Evolutionary conservation across 345 rosid species (phyloP).

Genomic region (Nasturtium officinale): DNA sequence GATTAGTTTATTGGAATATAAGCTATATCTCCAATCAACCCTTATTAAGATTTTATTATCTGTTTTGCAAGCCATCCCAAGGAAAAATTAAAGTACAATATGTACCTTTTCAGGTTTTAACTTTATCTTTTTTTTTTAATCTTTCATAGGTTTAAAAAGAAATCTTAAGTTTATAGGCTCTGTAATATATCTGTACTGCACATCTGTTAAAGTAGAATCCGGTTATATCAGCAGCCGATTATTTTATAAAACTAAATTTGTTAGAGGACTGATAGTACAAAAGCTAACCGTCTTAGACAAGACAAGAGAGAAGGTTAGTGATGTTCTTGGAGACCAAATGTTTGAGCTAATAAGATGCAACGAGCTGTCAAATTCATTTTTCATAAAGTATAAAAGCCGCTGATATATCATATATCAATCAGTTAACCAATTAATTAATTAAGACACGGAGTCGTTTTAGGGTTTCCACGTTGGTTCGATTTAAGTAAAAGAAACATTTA

Average conservation of each 20-base stretch:
- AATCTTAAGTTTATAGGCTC: not conserved
- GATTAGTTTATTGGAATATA: conserved; percentile 28
- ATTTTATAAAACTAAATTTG: not conserved
- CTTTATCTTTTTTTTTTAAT: not conserved
- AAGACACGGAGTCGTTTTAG: conserved; percentile 31
- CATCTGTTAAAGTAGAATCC: not conserved
- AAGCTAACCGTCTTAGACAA: not conserved
- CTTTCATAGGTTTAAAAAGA: not conserved
- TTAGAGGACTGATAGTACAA: not conserved
- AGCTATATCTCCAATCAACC: conserved; percentile 34
- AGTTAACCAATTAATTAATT: conserved; percentile 14
- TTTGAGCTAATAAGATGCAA: conserved; percentile 34
- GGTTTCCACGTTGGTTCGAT: conserved; percentile 36
- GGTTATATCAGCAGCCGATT: no score
- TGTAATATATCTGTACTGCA: not conserved
- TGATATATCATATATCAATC: conserved; percentile 13
- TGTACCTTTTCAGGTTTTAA: conserved; percentile 18
- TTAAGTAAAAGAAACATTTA: conserved; percentile 36
- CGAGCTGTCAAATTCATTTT: conserved; percentile 5
- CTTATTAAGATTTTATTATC: conserved; percentile 23
- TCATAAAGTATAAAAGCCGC: conserved; percentile 9
- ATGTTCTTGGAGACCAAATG: conserved; percentile 36
- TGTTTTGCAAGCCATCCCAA: conserved; percentile 38
- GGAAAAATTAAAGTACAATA: conserved; percentile 1
- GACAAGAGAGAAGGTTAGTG: conserved; percentile 21